Evolutionary conservation across 129 eudicot species (phyloP).

Genomic region (Centella asiatica): DNA sequence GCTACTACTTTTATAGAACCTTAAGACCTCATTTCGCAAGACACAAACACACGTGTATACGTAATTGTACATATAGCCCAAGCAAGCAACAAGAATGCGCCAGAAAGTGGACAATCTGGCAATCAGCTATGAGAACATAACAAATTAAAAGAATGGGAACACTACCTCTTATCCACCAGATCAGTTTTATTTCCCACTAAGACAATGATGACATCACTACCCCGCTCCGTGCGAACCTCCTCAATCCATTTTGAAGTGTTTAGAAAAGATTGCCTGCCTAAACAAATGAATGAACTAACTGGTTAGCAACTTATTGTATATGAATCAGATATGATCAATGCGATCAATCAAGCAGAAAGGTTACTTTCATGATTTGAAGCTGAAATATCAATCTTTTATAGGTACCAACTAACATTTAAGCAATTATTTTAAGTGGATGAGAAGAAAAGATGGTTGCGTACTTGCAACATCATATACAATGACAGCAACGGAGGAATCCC

Average conservation of each 20-base stretch:
- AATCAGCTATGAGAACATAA: not conserved
- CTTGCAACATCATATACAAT: slow-evolving; percentile 60
- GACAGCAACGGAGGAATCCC: slow-evolving; percentile 60
- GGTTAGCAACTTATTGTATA: not conserved
- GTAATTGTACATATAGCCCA: too few relatives aligned
- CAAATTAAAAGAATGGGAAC: not conserved
- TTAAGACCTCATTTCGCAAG: too few relatives aligned
- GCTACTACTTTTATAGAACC: too few relatives aligned
- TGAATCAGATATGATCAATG: not conserved
- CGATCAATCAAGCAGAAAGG: not conserved
- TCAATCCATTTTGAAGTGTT: slow-evolving; percentile 81
- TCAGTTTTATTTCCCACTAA: slow-evolving; percentile 83
- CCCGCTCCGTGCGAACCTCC: slow-evolving; percentile 80
- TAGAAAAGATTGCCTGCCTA: slow-evolving; percentile 60
- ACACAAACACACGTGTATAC: too few relatives aligned
- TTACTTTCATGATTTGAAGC: not conserved
- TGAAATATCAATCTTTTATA: too few relatives aligned
- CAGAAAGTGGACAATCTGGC: not conserved
- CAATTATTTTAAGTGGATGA: not conserved
- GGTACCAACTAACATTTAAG: too few relatives aligned
- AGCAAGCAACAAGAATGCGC: not conserved
- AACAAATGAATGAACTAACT: not conserved
- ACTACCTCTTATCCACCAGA: slow-evolving; percentile 65
- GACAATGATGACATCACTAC: slow-evolving; percentile 79
- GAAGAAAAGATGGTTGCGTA: not conserved